Base-by-base conservation (phyloP, 73 alveolate species). In the Symbiodinium pilosum region DNA sequence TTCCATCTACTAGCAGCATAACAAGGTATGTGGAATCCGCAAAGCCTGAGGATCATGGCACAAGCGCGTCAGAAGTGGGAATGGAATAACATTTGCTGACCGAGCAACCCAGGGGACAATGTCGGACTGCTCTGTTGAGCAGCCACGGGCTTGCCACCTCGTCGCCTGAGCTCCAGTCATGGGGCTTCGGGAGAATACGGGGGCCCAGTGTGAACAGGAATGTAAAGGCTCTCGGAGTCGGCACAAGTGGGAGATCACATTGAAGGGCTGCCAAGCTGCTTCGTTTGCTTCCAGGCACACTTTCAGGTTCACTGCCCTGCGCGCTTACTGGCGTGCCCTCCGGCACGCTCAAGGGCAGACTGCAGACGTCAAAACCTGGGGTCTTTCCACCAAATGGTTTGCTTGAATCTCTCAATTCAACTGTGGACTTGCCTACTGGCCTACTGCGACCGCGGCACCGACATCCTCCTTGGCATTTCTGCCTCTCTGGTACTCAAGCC, bases 361-460 rank as follows among this genome's bases (percentile, higher is more conserved):
- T 28, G 39, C 30, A 38, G 81, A 64, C 30, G 81, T 64, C 81
- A 64, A 64, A 20, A n/a, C 81, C 81, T 64, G 39, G 38, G 81
- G 39, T 64, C 81, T 24, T 34, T 3, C 81, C 9, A 20, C 0
- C 14, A 2, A 38, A 28, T 24, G 41, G 12, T 26, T 38, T 38
- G 3, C 30, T 64, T n/a, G n/a, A n/a, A n/a, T n/a, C n/a, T n/a
- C n/a, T n/a, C n/a, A n/a, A n/a, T n/a, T n/a, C n/a, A n/a, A n/a
- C n/a, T n/a, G n/a, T n/a, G n/a, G n/a, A n/a, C n/a, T n/a, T n/a
- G n/a, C n/a, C n/a, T n/a, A n/a, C n/a, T n/a, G n/a, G n/a, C n/a
- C n/a, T n/a, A n/a, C n/a, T n/a, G 81, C 81, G 39, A 38, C 81
- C 81, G 34, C 81, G 34, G 81, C 81, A 64, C 81, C 81, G 81